Base-by-base conservation (phyloP, 352 stramenopile genomes). In the Pseudoperonospora humuli region DNA sequence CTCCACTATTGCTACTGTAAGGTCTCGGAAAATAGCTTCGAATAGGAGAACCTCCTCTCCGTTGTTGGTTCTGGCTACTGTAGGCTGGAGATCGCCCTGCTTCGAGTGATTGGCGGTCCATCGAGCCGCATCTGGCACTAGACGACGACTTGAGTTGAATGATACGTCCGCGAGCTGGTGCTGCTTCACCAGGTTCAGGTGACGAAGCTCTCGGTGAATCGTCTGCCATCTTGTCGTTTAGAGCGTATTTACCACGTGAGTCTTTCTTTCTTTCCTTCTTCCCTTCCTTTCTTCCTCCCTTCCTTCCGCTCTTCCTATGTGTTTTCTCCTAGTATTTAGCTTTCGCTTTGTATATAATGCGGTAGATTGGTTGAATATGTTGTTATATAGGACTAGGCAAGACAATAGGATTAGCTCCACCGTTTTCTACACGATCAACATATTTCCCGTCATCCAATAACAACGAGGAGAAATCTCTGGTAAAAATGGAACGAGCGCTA, bases 401-500 rank as follows among this genome's bases (percentile, higher is more conserved):
- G 15, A 37, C 17, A 7, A 37, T 37, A 37, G 32, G 32, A 37
- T 37, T 24, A 13, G 0, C 0, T 6, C 15, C 1, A 7, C 26
- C 11, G 3, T 32, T 32, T 32, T 32, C 11, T 29, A 29, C 27
- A 26, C 14, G 26, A 47, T 46, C 28, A 14, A n/a, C n/a, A n/a
- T n/a, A n/a, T 15, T 8, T 14, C 3, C 11, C 14, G 14, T 32
- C 11, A 1, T 7, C 26, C 26, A 32, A 32, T 32, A 0, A 32
- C 0, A 15, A 10, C 3, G 3, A 2, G 2, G 11, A 32, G 11
- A 32, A 32, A 10, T 2, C 10, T 15, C n/a, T 15, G 3, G 1
- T 80, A 61, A 51, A 39, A 32, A 66, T 84, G 38, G 54, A 60
- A 36, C 66, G 67, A 24, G 46, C 50, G 39, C 65, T 85, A 9